Conservation (phyloP, 225 moss, liverwort and hornwort genomes). For the Thuidium tamariscinum region DNA sequence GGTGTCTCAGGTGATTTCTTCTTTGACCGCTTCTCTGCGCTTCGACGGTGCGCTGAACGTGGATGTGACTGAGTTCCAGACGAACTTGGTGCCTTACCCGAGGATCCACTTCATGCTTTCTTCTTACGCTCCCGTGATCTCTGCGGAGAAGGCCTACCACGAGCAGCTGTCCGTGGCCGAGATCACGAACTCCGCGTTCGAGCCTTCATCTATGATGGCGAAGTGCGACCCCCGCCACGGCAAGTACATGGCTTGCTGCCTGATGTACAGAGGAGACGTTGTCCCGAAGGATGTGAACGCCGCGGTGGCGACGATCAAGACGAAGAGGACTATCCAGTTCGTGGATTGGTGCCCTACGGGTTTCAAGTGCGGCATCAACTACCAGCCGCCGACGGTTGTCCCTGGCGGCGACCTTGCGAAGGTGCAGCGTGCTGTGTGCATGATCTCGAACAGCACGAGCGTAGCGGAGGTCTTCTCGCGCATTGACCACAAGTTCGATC, state of each 20-base stretch:
- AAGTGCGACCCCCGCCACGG: slow-evolving; percentile 50
- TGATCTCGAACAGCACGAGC: slow-evolving; percentile 37
- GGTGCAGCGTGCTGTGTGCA: slow-evolving; percentile 38
- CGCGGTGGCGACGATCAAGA: slow-evolving; percentile 39
- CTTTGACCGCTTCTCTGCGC: slow-evolving; percentile 25
- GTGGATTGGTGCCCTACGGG: slow-evolving; percentile 52
- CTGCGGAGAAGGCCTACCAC: slow-evolving; percentile 43
- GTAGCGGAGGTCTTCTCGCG: slow-evolving; percentile 38
- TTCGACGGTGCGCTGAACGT: slow-evolving; percentile 43
- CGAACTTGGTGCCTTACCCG: slow-evolving; percentile 39
- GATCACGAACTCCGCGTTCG: slow-evolving; percentile 34
- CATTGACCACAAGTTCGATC: slow-evolving; percentile 38
- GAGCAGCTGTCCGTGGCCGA: slow-evolving; percentile 33
- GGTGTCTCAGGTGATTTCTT: slow-evolving; percentile 37
- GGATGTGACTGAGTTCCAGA: slow-evolving; percentile 45
- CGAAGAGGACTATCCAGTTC: slow-evolving; percentile 42
- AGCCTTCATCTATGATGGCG: slow-evolving; percentile 53
- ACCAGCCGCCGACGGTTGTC: slow-evolving; percentile 45
- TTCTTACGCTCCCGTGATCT: slow-evolving; percentile 38
- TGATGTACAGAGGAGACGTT: slow-evolving; percentile 54
- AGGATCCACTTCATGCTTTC: slow-evolving; percentile 50
- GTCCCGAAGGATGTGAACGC: slow-evolving; percentile 47
- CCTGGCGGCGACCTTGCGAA: slow-evolving; percentile 41
- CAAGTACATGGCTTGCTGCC: slow-evolving; percentile 55
- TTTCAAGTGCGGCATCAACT: slow-evolving; percentile 56